Percentiles rank a stretch among this genome's conserved stretches.
These are phyloP conservation scores for Daldinia caldariorum DNA, from an alignment of 495 filamentous ascomycete species.

Conservation along the genomic window DNA sequence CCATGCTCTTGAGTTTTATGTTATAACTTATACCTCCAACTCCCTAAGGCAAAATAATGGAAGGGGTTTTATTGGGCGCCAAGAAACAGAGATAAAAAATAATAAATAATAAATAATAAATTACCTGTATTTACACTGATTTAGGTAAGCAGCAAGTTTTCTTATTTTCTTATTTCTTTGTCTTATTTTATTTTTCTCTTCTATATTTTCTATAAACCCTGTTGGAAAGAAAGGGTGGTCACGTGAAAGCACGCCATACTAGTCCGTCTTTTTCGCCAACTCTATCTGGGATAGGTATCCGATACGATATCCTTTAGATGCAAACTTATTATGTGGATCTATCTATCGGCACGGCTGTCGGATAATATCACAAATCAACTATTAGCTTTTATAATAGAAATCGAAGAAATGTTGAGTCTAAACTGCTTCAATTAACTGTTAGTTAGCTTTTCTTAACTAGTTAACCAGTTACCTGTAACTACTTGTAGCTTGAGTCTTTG, in stretches of 20 bases:
- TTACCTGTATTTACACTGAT: not conserved
- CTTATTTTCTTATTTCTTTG: too few relatives aligned
- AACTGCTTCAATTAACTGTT: too few relatives aligned
- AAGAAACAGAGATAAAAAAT: slow-evolving; percentile 2
- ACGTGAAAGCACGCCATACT: slow-evolving; percentile 48
- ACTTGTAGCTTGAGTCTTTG: too few relatives aligned
- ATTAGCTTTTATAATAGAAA: too few relatives aligned
- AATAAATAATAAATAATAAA: too few relatives aligned
- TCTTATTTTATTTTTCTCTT: not conserved
- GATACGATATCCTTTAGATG: slow-evolving; percentile 2
- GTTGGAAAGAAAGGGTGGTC: slow-evolving; percentile 26
- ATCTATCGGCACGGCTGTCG: too few relatives aligned
- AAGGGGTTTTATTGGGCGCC: slow-evolving; percentile 26
- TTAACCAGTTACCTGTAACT: too few relatives aligned
- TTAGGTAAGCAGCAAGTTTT: slow-evolving; percentile 11
- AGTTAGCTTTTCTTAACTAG: too few relatives aligned
- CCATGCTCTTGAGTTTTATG: slow-evolving; percentile 30
- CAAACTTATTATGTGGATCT: too few relatives aligned
- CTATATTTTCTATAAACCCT: not conserved
- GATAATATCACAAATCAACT: too few relatives aligned
- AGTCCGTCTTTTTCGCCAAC: not conserved
- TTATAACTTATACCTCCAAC: too few relatives aligned
- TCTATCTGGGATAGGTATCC: not conserved
- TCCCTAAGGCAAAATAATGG: not conserved
- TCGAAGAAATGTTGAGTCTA: too few relatives aligned